Base-by-base conservation (phyloP, 768 basidiomycete genomes). In the Psilocybe tampanensis region DNA sequence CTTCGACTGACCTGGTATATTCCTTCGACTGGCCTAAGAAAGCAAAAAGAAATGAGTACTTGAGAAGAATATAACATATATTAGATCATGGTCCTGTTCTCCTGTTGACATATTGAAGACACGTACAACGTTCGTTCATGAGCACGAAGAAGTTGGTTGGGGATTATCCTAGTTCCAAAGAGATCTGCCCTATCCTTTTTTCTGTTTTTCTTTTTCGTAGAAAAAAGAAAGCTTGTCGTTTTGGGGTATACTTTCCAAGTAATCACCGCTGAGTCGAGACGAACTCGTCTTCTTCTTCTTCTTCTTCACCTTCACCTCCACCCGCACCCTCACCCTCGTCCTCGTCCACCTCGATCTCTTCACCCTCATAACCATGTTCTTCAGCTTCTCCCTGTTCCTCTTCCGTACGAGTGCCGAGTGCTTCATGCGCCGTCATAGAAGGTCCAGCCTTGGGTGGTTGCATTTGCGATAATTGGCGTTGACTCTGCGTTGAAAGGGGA, bases 221-320 rank as follows among this genome's bases (percentile, higher is more conserved):
- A 29, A n/a, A 24, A n/a, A n/a, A n/a, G n/a, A n/a, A n/a, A n/a
- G n/a, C n/a, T n/a, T n/a, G n/a, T n/a, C n/a, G n/a, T n/a, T 13
- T 17, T 19, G 3, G 51, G 22, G 51, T 43, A 42, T 52, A 21
- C 2, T 12, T 52, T 18, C 12, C 32, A 23, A 22, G 22, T 24
- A 21, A 22, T 70, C 69, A 79, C 64, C 77, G 70, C 49, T 79
- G 77, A 13, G 78, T 76, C 21, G 76, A 69, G 12, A 77, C 64
- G 48, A 77, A 77, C 12, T 67, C 71, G 15, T 63, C 71, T 18
- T 61, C 19, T 18, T 64, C 69, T 17, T 68, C 71, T 48, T 48
- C 47, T 3, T 7, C 24, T 24, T 47, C 18, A 9, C n/a, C n/a
- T n/a, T n/a, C n/a, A n/a, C n/a, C n/a, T n/a, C n/a, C n/a, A n/a